Evolutionary conservation across 2,329 filamentous ascomycete species (phyloP).

Genomic region (Fusarium humuli): DNA sequence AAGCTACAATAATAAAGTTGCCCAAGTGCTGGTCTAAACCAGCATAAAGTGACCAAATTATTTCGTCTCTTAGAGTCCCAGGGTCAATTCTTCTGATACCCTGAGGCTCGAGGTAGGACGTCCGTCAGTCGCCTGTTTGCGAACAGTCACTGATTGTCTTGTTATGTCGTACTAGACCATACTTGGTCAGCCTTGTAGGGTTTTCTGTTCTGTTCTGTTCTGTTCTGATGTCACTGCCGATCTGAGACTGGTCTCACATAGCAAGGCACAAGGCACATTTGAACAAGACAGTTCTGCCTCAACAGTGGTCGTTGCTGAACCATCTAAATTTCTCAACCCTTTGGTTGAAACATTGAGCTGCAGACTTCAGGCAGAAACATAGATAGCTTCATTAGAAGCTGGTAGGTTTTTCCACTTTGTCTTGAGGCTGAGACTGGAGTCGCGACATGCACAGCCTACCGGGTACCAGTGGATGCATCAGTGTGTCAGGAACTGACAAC

Average conservation of each 20-base stretch:
- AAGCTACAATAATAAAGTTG: background rate
- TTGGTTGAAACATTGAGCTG: conserved; percentile 12
- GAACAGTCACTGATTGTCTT: background rate
- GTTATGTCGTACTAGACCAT: conserved; percentile 1
- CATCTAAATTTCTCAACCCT: conserved; percentile 15
- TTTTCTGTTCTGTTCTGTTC: conserved; percentile 12
- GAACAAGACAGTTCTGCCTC: conserved; percentile 7
- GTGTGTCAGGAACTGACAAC: conserved; percentile 18
- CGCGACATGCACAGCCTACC: conserved; percentile 35
- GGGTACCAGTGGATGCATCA: conserved; percentile 26
- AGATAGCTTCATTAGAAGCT: conserved; percentile 19
- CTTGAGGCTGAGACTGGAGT: conserved; percentile 44
- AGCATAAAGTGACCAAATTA: background rate
- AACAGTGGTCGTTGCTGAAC: conserved; percentile 10
- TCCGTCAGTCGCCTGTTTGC: background rate
- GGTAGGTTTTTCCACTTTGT: conserved; percentile 44
- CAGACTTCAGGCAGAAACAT: conserved; percentile 21
- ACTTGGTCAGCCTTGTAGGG: conserved; percentile 44
- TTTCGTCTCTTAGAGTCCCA: background rate
- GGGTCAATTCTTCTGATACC: background rate
- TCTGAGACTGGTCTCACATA: conserved; percentile 37
- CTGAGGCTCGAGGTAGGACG: background rate
- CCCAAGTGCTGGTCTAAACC: background rate
- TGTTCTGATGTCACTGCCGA: conserved; percentile 39
- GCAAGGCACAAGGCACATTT: conserved; percentile 33